Conservation (phyloP, 108 stramenopile species). For the Nitzschia sp. region DNA sequence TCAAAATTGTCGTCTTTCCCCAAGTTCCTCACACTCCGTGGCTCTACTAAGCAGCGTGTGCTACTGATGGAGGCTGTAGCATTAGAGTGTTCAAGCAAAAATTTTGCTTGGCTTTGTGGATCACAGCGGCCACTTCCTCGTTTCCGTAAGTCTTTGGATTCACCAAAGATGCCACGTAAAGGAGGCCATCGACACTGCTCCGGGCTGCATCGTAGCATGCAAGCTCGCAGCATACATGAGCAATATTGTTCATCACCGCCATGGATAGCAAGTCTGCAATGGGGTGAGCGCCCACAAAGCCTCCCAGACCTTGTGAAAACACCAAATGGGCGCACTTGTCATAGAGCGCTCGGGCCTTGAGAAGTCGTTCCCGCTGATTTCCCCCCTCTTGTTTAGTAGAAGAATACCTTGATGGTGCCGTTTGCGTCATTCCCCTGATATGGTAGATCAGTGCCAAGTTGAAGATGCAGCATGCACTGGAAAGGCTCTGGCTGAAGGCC, state of each 20-base stretch:
- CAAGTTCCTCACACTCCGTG: not conserved
- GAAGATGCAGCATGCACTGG: constrained; percentile 14
- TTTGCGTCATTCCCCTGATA: not conserved
- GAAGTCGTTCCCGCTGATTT: not conserved
- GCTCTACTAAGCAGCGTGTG: constrained; percentile 6
- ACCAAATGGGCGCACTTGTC: not conserved
- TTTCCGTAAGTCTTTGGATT: not conserved
- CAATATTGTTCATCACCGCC: constrained; percentile 16
- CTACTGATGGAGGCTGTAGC: constrained; percentile 7
- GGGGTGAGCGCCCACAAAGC: not conserved
- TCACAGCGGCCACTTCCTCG: not conserved
- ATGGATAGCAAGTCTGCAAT: constrained; percentile 15
- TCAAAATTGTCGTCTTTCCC: too few species aligned
- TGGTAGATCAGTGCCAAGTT: constrained; percentile 16
- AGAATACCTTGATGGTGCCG: not conserved
- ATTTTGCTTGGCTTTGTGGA: constrained; percentile 12
- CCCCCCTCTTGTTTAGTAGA: not conserved
- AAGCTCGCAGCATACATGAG: constrained; percentile 9
- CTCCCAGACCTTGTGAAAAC: not conserved
- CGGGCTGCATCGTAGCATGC: not conserved
- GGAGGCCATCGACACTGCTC: not conserved
- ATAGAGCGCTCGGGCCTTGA: constrained; percentile 4
- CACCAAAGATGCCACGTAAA: not conserved
- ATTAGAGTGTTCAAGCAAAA: constrained; percentile 8
- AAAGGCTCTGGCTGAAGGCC: not conserved